phyloP scores from a whole-genome alignment of 352 stramenopile species.

The Phytophthora fragariaefolia region DNA sequence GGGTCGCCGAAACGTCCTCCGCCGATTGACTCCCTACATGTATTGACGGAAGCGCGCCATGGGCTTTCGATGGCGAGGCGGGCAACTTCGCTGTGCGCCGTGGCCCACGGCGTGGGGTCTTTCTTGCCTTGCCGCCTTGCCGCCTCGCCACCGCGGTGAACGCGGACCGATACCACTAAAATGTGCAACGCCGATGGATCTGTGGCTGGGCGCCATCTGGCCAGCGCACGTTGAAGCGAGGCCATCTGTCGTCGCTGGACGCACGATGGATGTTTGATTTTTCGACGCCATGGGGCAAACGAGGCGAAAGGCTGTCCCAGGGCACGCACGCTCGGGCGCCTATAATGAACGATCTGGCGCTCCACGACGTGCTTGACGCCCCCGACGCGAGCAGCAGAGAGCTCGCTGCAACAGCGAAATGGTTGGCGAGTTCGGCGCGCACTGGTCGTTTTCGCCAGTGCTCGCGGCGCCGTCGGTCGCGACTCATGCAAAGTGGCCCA shows the following conservation, averaged over 20 bases:
- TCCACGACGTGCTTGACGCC: no score
- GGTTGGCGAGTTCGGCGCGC: background rate
- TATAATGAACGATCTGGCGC: constrained; percentile 26
- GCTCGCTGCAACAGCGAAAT: constrained; percentile 6
- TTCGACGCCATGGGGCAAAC: constrained; percentile 19
- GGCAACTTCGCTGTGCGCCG: no score
- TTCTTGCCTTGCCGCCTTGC: background rate
- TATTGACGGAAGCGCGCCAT: background rate
- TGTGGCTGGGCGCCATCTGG: constrained; percentile 13
- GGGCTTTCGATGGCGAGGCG: background rate
- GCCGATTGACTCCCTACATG: background rate
- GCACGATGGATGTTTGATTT: constrained; percentile 21
- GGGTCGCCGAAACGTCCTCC: constrained; percentile 17
- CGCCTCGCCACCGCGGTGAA: background rate
- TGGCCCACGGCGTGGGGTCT: no score
- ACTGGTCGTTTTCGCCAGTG: constrained; percentile 2
- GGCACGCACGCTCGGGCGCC: constrained; percentile 24
- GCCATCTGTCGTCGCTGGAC: constrained; percentile 25
- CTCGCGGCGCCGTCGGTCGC: no score
- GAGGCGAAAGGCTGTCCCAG: constrained; percentile 26
- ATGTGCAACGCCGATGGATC: background rate
- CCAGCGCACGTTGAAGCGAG: constrained; percentile 25
- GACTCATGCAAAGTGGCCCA: background rate
- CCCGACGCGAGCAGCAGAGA: constrained; percentile 15
- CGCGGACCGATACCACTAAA: background rate